Evolutionary conservation across 163 green algal genomes (phyloP), one percentile per base, ranked within the genome.

Genomic region (Trebouxiophyceae sp.): DNA sequence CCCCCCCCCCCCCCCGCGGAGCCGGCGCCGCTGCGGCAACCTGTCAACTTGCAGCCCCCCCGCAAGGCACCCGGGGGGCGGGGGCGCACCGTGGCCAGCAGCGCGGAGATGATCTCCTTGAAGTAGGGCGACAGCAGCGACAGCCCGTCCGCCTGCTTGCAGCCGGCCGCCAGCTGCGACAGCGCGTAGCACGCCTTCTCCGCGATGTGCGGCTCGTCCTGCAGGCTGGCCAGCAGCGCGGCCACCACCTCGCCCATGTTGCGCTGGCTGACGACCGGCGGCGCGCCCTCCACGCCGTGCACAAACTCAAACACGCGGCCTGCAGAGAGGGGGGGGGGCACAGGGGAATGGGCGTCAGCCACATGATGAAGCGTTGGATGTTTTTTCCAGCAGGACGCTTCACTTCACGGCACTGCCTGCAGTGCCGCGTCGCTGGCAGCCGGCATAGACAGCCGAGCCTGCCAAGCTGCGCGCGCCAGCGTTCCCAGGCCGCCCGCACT

Each of bases 291-390:
- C 3, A 77, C 58, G 28, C 80, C 81, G 60, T 97, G 91, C 69
- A 97, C 78, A 76, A 93, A 93, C 80, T 97, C 87, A 71, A 96
- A 97, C 30, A 97, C 93, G 55, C 89, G 85, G 24, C 88, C 84
- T 82, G 75, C 56, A 50, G 23, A 28, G 19, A 5, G 31, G 5
- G 7, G 22, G 34, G 23, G 8, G 22, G 47, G 16, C 60, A 79
- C 78, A n/a, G n/a, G n/a, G n/a, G n/a, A n/a, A n/a, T n/a, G n/a
- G n/a, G n/a, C n/a, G n/a, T n/a, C n/a, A n/a, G n/a, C n/a, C n/a
- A n/a, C n/a, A n/a, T n/a, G n/a, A n/a, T n/a, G n/a, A n/a, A n/a
- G n/a, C n/a, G n/a, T n/a, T n/a, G n/a, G n/a, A n/a, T n/a, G n/a
- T n/a, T n/a, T n/a, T n/a, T n/a, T n/a, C n/a, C n/a, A n/a, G n/a